phyloP scores from a whole-genome alignment of 1,139 yeast species.

The Magnusiomyces suaveolens region DNA sequence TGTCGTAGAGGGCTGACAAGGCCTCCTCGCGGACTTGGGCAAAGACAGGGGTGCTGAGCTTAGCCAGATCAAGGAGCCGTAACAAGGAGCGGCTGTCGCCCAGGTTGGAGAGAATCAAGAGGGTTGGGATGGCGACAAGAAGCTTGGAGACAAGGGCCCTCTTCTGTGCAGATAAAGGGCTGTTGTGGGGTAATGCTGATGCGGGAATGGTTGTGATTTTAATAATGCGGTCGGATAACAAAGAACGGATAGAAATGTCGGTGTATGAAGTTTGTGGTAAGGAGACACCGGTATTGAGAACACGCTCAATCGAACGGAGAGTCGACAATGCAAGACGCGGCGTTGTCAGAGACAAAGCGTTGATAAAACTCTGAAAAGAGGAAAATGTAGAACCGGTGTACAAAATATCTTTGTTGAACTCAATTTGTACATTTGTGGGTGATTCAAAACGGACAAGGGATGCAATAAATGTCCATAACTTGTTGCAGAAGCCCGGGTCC shows the following conservation, averaged over 20 bases:
- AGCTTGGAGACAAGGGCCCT: neutral
- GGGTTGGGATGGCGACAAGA: neutral
- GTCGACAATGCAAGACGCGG: neutral
- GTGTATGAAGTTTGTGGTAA: neutral
- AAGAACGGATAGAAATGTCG: neutral
- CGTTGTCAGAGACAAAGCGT: neutral
- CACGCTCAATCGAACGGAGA: neutral
- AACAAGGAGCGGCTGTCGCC: neutral
- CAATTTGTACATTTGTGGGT: neutral
- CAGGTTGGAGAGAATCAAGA: neutral
- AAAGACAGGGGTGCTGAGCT: neutral
- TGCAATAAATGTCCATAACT: neutral
- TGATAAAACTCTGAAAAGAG: neutral
- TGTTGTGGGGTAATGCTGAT: neutral
- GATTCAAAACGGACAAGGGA: neutral
- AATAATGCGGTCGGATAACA: neutral
- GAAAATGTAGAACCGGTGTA: neutral
- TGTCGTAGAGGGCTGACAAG: neutral
- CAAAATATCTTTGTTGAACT: neutral
- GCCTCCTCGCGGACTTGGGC: neutral
- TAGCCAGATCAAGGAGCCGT: neutral
- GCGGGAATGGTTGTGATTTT: neutral
- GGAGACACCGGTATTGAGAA: neutral
- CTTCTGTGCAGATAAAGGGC: neutral
- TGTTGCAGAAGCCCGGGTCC: neutral